Conservation (phyloP, 352 stramenopile species). For the Thraustochytrium striatum region DNA sequence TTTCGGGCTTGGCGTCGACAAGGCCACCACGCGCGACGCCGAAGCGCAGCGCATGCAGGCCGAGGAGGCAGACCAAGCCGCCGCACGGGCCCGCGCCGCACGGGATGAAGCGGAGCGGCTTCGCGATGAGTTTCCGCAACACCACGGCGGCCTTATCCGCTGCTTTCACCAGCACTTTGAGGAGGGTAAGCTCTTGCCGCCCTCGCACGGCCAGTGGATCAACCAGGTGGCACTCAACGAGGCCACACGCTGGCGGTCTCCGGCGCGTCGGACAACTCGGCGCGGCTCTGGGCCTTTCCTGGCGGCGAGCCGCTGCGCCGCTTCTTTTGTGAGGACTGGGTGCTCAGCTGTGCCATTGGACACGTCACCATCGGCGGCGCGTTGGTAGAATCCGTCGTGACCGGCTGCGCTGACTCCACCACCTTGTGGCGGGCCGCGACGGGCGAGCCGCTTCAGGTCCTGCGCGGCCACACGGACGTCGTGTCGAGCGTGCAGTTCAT, state of each 20-base stretch:
- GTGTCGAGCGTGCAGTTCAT: conserved; percentile 19
- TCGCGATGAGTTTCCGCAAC: not conserved
- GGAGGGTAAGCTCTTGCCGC: not conserved
- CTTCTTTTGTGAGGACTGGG: conserved; percentile 16
- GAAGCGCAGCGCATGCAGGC: not conserved
- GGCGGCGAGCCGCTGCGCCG: conserved; percentile 1
- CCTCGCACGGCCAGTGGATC: conserved; percentile 16
- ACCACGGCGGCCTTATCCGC: not conserved
- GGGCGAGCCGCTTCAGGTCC: not conserved
- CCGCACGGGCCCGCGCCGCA: not conserved
- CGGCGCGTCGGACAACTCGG: not conserved
- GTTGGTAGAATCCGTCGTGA: not conserved
- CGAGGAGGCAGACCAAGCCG: not conserved
- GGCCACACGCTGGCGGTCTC: not conserved
- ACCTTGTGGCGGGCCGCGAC: not conserved
- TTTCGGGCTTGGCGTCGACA: too few species aligned
- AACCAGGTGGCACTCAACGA: not conserved
- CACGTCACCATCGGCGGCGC: not conserved
- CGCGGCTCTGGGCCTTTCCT: conserved; percentile 13
- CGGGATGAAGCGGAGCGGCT: not conserved
- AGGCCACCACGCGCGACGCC: too few species aligned
- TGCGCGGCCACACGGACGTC: conserved; percentile 9
- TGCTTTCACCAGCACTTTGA: conserved; percentile 21
- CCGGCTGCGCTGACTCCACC: not conserved
- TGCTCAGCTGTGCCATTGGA: not conserved